Evolutionary conservation across 768 basidiomycete species (phyloP), one percentile per base, ranked within the genome.

Genomic region (Hydnomerulius pinastri): DNA sequence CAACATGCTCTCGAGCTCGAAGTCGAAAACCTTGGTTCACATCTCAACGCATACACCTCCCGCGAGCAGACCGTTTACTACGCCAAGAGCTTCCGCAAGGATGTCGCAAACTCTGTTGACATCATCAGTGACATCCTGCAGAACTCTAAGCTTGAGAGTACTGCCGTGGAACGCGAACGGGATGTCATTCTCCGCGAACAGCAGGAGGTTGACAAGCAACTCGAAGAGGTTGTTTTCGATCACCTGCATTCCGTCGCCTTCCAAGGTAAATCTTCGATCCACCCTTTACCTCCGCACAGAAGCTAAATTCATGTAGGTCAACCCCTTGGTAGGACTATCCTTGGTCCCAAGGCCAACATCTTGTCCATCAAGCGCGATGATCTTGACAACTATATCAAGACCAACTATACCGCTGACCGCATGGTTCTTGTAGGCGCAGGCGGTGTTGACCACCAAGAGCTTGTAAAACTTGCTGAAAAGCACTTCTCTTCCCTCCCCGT

Each of bases 51-150:
- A 42, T 98, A 98, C 75, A 99, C 97, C 8, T 97, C 95, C 21
- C 83, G 97, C 54, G 97, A 99, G 75, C 96, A 98, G 74, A 99
- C 97, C 18, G 95, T 98, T 48, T 99, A 98, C 78, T 98, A 98
- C 66, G 96, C 96, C 63, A 98, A 98, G 80, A 87, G 90, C 68
- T 98, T 99, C 85, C 82, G 88, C 69, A 90, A 94, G 78, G 97
- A 98, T 68, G 91, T 98, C 10, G 80, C 85, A 11, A 77, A 79
- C 42, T 84, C 92, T 28, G 93, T 98, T 50, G 94, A 98, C 72
- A 97, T 99, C 74, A 93, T 99, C 71, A 88, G 89, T 62, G 97
- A 99, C 71, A 98, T 99, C 63, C 81, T 98, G 37, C 94, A 97
- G 70, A 96, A 95, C 73, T 93, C 92, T 27, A 98, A 94, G 75